phyloP scores from a whole-genome alignment of 352 stramenopile species.

The Phytophthora multivora region DNA sequence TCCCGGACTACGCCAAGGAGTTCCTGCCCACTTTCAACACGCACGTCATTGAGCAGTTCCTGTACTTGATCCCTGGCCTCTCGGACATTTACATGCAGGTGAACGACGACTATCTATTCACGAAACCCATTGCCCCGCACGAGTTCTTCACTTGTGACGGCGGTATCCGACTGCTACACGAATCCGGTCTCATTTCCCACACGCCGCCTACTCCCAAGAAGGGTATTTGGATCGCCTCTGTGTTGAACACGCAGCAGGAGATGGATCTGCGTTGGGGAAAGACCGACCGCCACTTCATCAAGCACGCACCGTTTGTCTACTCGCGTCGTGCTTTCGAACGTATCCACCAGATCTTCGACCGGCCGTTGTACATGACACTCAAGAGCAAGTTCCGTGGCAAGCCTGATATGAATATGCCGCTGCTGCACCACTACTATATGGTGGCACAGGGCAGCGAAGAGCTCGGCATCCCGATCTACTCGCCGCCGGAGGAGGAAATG shows the following conservation, averaged over 20 bases:
- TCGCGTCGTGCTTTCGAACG: conserved; percentile 84
- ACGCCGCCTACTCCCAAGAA: conserved; percentile 76
- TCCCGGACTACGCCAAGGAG: conserved; percentile 79
- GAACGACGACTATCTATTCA: conserved; percentile 92
- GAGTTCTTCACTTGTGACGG: conserved; percentile 90
- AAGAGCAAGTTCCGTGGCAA: conserved; percentile 87
- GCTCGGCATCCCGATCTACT: conserved; percentile 79
- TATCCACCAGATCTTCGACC: conserved; percentile 88
- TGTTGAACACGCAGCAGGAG: conserved; percentile 88
- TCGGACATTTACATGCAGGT: conserved; percentile 91
- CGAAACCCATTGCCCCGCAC: conserved; percentile 75
- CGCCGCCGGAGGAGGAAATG: conserved; percentile 77
- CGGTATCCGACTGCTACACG: conserved; percentile 81
- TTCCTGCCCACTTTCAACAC: conserved; percentile 90
- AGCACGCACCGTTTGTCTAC: conserved; percentile 90
- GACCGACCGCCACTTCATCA: conserved; percentile 85
- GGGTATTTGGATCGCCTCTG: conserved; percentile 87
- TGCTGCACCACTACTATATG: conserved; percentile 91
- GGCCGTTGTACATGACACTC: conserved; percentile 80
- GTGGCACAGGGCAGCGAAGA: conserved; percentile 77
- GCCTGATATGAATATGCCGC: conserved; percentile 88
- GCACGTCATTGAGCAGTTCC: conserved; percentile 89
- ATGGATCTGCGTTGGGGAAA: conserved; percentile 87
- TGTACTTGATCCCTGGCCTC: conserved; percentile 84
- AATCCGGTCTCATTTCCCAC: conserved; percentile 80